Conservation (phyloP, 192 early-diverging fungal genomes). For the Backusella psychrophila region DNA sequence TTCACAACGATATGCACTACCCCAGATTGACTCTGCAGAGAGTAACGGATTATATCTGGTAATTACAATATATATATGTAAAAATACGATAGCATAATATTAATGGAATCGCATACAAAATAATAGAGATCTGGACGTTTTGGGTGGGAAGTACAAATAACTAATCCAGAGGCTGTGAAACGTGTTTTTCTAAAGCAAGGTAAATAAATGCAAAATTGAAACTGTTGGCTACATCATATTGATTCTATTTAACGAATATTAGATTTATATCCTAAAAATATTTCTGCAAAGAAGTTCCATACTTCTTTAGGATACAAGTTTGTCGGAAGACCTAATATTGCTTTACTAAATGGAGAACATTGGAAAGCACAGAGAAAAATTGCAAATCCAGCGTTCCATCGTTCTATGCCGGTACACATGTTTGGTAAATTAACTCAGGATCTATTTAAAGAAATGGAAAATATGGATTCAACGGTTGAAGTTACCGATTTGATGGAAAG, state of each 20-base stretch:
- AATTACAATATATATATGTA: background rate
- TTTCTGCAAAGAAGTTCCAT: background rate
- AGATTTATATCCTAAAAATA: background rate
- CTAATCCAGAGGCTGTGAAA: background rate
- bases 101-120: background rate
- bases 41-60: background rate
- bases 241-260: background rate
- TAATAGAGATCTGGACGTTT: background rate
- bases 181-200: background rate
- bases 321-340: background rate
- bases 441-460: slow-evolving; percentile 17
- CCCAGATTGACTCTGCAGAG: background rate
- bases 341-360: background rate
- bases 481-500: background rate
- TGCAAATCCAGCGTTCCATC: slow-evolving; percentile 29
- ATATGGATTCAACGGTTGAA: background rate
- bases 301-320: background rate
- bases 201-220: background rate
- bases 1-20: background rate
- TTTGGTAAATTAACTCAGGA: slow-evolving; percentile 23
- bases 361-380: slow-evolving; percentile 5
- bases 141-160: background rate
- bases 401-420: slow-evolving; percentile 25
- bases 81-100: background rate
- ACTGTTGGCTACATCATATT: background rate